Evolutionary conservation across 2,329 filamentous ascomycete genomes (phyloP).

Genomic region (Fusarium brachygibbosum): DNA sequence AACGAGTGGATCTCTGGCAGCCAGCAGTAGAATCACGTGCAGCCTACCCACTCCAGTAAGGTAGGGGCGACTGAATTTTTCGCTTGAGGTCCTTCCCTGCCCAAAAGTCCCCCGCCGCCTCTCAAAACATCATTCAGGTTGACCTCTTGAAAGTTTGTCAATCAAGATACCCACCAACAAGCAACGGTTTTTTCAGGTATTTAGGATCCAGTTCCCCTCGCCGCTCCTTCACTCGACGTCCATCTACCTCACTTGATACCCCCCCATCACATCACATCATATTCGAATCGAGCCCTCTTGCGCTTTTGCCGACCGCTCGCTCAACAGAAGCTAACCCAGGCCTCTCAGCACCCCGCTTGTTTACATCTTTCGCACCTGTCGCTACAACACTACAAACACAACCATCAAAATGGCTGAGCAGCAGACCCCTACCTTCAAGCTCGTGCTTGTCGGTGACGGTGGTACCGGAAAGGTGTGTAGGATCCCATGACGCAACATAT

Average conservation of each 20-base stretch:
- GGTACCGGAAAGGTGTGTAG: slow-evolving; percentile 93
- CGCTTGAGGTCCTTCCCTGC: slow-evolving; percentile 55
- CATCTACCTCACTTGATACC: slow-evolving; percentile 15
- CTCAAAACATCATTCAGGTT: slow-evolving; percentile 57
- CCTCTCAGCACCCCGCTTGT: slow-evolving; percentile 61
- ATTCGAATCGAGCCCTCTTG: slow-evolving; percentile 25
- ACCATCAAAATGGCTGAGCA: slow-evolving; percentile 72
- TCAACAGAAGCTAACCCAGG: slow-evolving; percentile 52
- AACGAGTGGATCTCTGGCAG: slow-evolving; percentile 30
- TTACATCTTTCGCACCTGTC: slow-evolving; percentile 58
- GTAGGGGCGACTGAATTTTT: slow-evolving; percentile 59
- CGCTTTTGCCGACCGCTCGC: slow-evolving; percentile 34
- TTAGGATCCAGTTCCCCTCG: slow-evolving; percentile 39
- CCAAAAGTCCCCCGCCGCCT: slow-evolving; percentile 58
- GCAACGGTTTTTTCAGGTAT: slow-evolving; percentile 49
- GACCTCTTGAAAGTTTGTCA: slow-evolving; percentile 55
- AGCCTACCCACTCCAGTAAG: slow-evolving; percentile 43
- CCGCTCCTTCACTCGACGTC: slow-evolving; percentile 31
- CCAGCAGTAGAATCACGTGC: slow-evolving; percentile 52
- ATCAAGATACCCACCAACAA: slow-evolving; percentile 51
- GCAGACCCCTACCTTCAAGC: slow-evolving; percentile 91
- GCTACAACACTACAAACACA: slow-evolving; percentile 43
- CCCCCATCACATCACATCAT: slow-evolving; percentile 5
- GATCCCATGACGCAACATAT: slow-evolving; percentile 39
- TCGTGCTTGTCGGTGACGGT: slow-evolving; percentile 98